Conservation (phyloP, 2,329 filamentous ascomycete genomes). For the Periconia digitata region DNA sequence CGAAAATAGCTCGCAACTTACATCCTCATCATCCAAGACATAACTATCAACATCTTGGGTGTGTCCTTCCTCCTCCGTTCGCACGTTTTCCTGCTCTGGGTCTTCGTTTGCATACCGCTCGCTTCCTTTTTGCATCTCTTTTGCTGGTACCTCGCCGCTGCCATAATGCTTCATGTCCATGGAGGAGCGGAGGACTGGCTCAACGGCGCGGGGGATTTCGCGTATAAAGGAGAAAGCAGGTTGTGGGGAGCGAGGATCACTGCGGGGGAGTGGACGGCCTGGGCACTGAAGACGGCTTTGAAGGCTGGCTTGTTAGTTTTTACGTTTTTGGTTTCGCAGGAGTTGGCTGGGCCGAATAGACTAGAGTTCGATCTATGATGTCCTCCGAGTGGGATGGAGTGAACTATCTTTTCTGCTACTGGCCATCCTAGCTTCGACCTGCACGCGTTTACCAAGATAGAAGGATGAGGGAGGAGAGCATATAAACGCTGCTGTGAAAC, state of each 20-base stretch:
- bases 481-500: too few species aligned
- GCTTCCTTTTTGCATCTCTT: constrained; percentile 17
- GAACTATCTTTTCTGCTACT: too few species aligned
- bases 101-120: constrained; percentile 19
- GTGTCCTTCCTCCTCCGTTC: constrained; percentile 19
- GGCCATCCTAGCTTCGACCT: too few species aligned
- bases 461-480: too few species aligned
- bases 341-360: constrained; percentile 17
- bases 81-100: constrained; percentile 23
- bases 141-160: constrained; percentile 15
- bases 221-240: not conserved
- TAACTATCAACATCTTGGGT: constrained; percentile 16
- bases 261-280: constrained; percentile 12
- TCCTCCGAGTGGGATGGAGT: too few species aligned
- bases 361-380: not conserved
- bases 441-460: too few species aligned
- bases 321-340: constrained; percentile 18
- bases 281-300: constrained; percentile 11
- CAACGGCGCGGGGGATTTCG: constrained; percentile 2
- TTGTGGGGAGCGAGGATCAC: constrained; percentile 9
- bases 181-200: constrained; percentile 10
- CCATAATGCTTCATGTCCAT: constrained; percentile 5
- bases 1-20: constrained; percentile 8
- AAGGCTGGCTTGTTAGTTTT: constrained; percentile 14
- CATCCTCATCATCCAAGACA: constrained; percentile 17